A percentile compares a stretch with the other conserved stretches of the same genome.
Evolutionary conservation across 352 stramenopile species (phyloP).

Genomic region (Phytopythium delawarense): DNA sequence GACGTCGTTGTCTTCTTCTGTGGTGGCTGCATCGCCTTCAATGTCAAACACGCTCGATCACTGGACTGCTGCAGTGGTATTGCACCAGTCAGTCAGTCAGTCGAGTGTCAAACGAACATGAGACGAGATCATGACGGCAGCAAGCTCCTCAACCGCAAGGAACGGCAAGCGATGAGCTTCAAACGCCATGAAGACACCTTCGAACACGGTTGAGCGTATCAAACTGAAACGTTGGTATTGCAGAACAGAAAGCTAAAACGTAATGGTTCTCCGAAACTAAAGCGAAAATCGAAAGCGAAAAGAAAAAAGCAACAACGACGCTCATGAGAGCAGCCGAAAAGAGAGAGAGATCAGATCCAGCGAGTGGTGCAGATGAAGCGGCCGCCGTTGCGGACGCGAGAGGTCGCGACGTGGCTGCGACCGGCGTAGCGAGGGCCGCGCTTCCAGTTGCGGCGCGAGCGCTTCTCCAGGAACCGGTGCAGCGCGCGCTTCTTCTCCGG

Average conservation of each 20-base stretch:
- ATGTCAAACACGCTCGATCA: too few species aligned
- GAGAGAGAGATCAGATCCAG: slow-evolving; percentile 54
- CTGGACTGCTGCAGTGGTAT: too few species aligned
- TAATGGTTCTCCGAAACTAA: slow-evolving; percentile 8
- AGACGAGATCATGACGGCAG: too few species aligned
- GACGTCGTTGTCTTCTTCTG: too few species aligned
- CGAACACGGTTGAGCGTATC: neutral
- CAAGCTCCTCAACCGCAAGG: too few species aligned
- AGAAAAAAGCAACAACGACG: slow-evolving; percentile 29
- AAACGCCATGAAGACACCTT: neutral
- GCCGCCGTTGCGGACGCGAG: slow-evolving; percentile 74
- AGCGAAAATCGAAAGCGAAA: slow-evolving; percentile 19
- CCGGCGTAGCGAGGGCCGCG: slow-evolving; percentile 74
- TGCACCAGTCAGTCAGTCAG: too few species aligned
- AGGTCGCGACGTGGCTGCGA: slow-evolving; percentile 74
- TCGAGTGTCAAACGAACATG: too few species aligned
- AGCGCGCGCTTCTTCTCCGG: slow-evolving; percentile 76
- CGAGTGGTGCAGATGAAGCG: slow-evolving; percentile 81
- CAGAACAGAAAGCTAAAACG: slow-evolving; percentile 1
- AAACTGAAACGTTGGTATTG: slow-evolving; percentile 7
- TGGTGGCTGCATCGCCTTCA: too few species aligned
- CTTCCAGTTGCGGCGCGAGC: slow-evolving; percentile 81
- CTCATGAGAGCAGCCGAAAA: slow-evolving; percentile 19
- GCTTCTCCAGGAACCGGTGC: slow-evolving; percentile 81
- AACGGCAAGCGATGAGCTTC: too few species aligned